These are phyloP conservation scores for Dryadomyces quercivorus DNA, from an alignment of 2,329 filamentous ascomycete species.

Conservation along the genomic window DNA sequence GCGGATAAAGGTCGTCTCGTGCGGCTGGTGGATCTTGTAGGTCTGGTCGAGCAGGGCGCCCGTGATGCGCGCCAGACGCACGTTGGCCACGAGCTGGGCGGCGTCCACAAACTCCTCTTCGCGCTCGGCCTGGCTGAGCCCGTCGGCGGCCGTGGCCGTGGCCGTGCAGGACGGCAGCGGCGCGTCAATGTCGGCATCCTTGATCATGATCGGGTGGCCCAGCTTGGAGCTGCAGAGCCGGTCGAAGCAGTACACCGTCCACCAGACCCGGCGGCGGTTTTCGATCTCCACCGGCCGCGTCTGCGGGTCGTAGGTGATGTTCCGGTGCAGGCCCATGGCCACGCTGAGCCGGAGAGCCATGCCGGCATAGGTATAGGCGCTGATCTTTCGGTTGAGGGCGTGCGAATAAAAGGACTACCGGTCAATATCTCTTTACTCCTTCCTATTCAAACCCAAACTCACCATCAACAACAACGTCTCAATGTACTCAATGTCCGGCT, in stretches of 20 bases:
- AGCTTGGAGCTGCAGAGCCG: constrained; percentile 3
- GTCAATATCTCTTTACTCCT: no score
- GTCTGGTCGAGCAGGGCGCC: constrained; percentile 1
- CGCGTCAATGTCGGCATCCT: constrained; percentile 1
- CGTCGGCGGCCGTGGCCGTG: neutral
- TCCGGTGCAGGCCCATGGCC: constrained; percentile 24
- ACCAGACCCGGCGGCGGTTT: constrained; percentile 13
- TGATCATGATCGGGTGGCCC: constrained; percentile 3
- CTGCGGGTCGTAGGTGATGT: constrained; percentile 20
- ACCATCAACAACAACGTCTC: constrained; percentile 24
- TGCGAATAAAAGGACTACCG: constrained; percentile 25
- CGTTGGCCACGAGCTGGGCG: constrained; percentile 1
- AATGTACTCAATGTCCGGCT: constrained; percentile 23
- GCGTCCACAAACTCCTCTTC: constrained; percentile 1
- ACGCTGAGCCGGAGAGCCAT: constrained; percentile 24
- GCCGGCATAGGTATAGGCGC: constrained; percentile 24
- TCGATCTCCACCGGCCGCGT: constrained; percentile 17
- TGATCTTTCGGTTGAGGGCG: constrained; percentile 25
- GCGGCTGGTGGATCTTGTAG: constrained; percentile 2
- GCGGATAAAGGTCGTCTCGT: neutral
- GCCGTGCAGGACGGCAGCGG: neutral
- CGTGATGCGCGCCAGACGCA: neutral
- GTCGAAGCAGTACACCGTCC: constrained; percentile 3
- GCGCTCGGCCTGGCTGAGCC: neutral
- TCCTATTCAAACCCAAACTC: no score